Evolutionary conservation across 208 protist genomes (phyloP).

Genomic region (Acanthamoeba royreba): DNA sequence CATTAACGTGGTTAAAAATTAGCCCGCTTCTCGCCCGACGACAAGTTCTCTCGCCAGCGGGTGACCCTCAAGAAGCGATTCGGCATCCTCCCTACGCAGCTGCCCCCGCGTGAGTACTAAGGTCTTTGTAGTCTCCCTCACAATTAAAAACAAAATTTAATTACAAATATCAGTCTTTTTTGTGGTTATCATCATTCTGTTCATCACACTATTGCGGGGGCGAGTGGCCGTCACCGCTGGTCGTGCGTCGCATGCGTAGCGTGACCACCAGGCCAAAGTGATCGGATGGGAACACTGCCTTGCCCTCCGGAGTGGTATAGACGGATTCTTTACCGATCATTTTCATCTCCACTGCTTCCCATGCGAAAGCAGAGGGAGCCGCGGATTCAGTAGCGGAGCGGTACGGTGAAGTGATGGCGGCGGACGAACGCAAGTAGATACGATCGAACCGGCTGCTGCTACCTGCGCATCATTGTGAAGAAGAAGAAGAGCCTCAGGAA

Average conservation of each 20-base stretch:
- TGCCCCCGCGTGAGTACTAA: conserved; percentile 44
- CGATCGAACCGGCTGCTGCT: conserved; percentile 1
- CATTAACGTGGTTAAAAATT: background rate
- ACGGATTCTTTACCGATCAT: background rate
- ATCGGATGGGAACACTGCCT: background rate
- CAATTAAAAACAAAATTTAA: background rate
- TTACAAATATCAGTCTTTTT: background rate
- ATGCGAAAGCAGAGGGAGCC: background rate
- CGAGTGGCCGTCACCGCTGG: background rate
- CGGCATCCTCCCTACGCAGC: conserved; percentile 82
- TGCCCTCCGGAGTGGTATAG: background rate
- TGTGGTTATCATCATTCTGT: background rate
- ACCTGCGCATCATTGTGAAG: background rate
- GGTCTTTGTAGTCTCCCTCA: background rate
- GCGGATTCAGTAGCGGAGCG: background rate
- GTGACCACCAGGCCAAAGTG: background rate
- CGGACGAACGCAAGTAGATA: background rate
- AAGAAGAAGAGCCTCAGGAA: background rate
- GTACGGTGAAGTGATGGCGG: background rate
- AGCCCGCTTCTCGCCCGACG: conserved; percentile 88
- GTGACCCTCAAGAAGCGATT: conserved; percentile 86
- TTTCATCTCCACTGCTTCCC: background rate
- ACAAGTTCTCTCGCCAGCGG: conserved; percentile 85
- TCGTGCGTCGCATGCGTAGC: background rate
- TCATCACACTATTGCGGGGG: background rate